A percentile compares a stretch with the other conserved stretches of the same genome.
Evolutionary conservation across 2,329 filamentous ascomycete genomes (phyloP).

Genomic region (Fusarium subtropicale): DNA sequence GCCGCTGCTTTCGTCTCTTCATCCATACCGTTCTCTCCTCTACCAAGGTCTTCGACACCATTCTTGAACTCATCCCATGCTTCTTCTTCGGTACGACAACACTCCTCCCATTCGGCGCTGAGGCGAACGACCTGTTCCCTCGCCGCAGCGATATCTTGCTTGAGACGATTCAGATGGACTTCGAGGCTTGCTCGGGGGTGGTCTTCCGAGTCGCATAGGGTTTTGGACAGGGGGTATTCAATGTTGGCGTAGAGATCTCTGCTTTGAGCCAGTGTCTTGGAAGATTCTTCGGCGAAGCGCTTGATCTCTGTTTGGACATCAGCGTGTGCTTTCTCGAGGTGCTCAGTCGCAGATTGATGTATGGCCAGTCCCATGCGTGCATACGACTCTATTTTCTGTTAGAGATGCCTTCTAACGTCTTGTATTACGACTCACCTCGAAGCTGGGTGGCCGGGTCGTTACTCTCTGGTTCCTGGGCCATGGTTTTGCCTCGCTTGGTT

Average conservation of each 20-base stretch:
- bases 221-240: constrained; percentile 48
- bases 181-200: constrained; percentile 44
- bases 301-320: constrained; percentile 40
- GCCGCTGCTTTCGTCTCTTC: constrained; percentile 1
- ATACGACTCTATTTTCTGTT: constrained; percentile 39
- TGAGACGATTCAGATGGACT: constrained; percentile 43
- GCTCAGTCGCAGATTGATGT: constrained; percentile 10
- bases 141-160: constrained; percentile 36
- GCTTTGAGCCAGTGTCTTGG: constrained; percentile 26
- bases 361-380: constrained; percentile 35
- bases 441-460: constrained; percentile 31
- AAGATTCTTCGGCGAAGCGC: constrained; percentile 36
- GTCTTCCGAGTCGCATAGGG: constrained; percentile 46
- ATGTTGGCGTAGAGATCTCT: constrained; percentile 50
- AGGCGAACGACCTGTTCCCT: constrained; percentile 44
- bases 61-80: constrained; percentile 34
- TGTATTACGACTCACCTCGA: constrained; percentile 25
- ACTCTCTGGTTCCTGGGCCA: neutral
- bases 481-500: neutral
- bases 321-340: constrained; percentile 41
- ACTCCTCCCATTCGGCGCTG: constrained; percentile 45
- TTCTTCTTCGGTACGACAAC: constrained; percentile 35
- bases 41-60: neutral
- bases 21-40: neutral
- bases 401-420: neutral